phyloP scores from a whole-genome alignment of 2,329 filamentous ascomycete genomes.

The Penicillium capsulatum region DNA sequence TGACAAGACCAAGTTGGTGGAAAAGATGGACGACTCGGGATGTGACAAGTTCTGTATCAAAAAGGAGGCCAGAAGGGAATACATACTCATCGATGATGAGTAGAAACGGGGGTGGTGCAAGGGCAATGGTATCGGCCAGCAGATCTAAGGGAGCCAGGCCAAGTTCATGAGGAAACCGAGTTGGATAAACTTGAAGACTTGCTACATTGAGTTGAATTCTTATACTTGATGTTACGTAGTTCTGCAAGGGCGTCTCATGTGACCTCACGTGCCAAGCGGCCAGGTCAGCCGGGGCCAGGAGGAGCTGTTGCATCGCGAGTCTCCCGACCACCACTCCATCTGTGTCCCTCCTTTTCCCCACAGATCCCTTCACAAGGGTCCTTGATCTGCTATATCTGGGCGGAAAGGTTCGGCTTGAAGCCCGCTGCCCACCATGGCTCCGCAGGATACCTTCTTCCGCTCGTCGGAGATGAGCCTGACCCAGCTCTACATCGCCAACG shows the following conservation, averaged over 20 bases:
- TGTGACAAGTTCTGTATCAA: too few relatives aligned
- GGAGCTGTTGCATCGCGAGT: conserved; percentile 4
- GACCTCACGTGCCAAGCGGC: conserved; percentile 21
- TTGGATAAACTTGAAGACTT: too few relatives aligned
- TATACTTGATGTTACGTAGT: too few relatives aligned
- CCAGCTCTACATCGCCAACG: conserved; percentile 98
- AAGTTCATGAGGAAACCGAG: too few relatives aligned
- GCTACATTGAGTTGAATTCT: too few relatives aligned
- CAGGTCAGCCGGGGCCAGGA: conserved; percentile 13
- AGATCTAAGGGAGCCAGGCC: too few relatives aligned
- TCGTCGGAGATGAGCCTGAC: conserved; percentile 99
- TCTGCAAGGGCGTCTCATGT: conserved; percentile 1
- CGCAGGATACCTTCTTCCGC: conserved; percentile 94
- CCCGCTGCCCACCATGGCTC: conserved; percentile 50
- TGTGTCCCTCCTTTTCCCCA: conserved; percentile 15
- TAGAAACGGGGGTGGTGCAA: too few relatives aligned
- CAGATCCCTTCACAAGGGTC: conserved; percentile 6
- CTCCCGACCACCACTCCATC: conserved; percentile 5
- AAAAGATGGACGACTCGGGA: too few relatives aligned
- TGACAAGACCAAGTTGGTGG: too few relatives aligned
- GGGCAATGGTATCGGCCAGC: too few relatives aligned
- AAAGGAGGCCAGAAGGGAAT: too few relatives aligned
- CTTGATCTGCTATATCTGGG: conserved; percentile 9
- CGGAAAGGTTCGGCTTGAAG: conserved; percentile 23
- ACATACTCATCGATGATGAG: too few relatives aligned